Conservation (phyloP, 495 filamentous ascomycete genomes). For the Gamarada debralockiae region DNA sequence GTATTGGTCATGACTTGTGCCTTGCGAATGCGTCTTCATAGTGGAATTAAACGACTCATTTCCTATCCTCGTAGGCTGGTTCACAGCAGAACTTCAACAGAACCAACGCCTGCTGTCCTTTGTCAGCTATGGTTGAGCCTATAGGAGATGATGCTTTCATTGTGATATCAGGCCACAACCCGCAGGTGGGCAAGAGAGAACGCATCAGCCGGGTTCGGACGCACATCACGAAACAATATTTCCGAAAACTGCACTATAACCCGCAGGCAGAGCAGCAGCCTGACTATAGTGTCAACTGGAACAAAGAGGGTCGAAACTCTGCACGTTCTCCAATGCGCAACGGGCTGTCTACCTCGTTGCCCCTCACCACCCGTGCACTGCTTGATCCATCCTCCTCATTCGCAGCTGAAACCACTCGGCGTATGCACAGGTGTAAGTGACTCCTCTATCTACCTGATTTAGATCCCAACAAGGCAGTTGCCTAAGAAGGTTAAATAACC, state of each 20-base stretch:
- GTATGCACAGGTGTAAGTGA: neutral
- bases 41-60: too few relatives aligned
- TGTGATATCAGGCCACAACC: neutral
- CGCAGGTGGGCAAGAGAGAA: neutral
- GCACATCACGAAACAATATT: neutral
- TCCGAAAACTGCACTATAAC: neutral
- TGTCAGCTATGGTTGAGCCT: neutral
- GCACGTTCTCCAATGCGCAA: neutral
- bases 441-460: neutral
- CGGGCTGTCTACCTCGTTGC: neutral
- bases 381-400: neutral
- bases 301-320: neutral
- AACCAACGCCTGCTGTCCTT: neutral
- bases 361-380: neutral
- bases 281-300: neutral
- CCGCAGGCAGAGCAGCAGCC: neutral
- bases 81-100: too few relatives aligned
- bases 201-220: neutral
- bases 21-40: too few relatives aligned
- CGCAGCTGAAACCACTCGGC: neutral
- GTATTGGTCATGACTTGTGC: too few relatives aligned
- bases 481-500: neutral
- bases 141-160: neutral
- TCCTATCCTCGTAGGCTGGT: too few relatives aligned
- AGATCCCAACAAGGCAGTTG: neutral